Base-by-base conservation (phyloP, 345 rosid species). In the Chamaenerion angustifolium region DNA sequence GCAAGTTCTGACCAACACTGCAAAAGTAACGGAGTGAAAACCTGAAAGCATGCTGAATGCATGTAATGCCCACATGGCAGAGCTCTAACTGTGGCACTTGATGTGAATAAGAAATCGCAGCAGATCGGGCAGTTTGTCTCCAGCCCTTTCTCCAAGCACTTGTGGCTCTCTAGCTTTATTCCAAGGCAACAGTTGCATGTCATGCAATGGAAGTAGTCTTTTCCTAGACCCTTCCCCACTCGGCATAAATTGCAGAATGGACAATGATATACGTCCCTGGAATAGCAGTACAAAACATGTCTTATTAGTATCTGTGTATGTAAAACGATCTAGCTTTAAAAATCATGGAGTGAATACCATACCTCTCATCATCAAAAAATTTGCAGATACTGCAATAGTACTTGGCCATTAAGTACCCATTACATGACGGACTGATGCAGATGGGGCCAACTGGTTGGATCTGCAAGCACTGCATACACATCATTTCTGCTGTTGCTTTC, bases 41-140 rank as follows among this genome's bases (percentile, higher is more conserved):
- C 95, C 95, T 89, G 95, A 77, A 89, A 89, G 64, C 97, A 85
- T 68, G 90, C 72, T 16, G 95, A 76, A 65, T 85, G 98, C 95
- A 83, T 79, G 63, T 74, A 77, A 75, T 85, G 98, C 61, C 95
- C 95, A 64, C 95, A 89, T 46, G 95, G 88, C 57, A 85, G 74
- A 61, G 88, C 82, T 76, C 88, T 83, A 53, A 85, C 94, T 8
- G 78, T 56, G 56, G 79, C 85, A 63, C 86, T 85, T 40, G 95
- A 85, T 16, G 94, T 85, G 69, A 89, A 85, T 18, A 85, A 60
- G 65, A 82, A 85, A 49, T 85, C 97, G 50, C 95, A 85, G 67
- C 94, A 90, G 52, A 83, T 83, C 13, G 94, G 95, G 68, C 94
- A 90, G 60, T 90, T 86, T 44, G 79, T 77, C 69, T 90, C 95